A percentile compares a stretch with the other conserved stretches of the same genome.
Conservation (phyloP, 495 filamentous ascomycete genomes). For the Jackrogersella multiformis region DNA sequence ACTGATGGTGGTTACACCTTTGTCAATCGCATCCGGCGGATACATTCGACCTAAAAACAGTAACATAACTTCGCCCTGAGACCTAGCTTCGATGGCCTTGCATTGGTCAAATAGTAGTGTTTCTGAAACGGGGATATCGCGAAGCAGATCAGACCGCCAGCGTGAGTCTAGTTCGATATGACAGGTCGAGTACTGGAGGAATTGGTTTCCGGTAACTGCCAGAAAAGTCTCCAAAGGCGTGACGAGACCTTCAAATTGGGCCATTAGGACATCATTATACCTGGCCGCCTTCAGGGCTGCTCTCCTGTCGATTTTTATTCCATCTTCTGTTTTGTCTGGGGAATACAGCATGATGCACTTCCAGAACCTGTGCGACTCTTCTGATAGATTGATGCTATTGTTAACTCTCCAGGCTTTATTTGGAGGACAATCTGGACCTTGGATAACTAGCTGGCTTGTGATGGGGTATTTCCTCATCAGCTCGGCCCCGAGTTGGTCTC, state of each 20-base stretch:
- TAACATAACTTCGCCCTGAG: not conserved
- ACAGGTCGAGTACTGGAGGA: not conserved
- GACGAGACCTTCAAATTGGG: not conserved
- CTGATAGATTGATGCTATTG: not conserved
- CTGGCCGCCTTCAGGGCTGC: not conserved
- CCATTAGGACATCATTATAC: not conserved
- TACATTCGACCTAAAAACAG: not conserved
- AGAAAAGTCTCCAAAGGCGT: not conserved
- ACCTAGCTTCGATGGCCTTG: not conserved
- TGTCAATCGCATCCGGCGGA: not conserved
- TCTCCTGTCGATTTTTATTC: not conserved
- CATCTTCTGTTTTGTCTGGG: not conserved
- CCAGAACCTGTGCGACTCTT: not conserved
- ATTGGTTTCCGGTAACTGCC: not conserved
- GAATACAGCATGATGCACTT: not conserved
- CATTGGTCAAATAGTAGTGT: not conserved
- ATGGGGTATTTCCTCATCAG: not conserved
- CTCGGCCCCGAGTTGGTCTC: not conserved
- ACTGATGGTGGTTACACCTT: not conserved
- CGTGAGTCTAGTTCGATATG: not conserved
- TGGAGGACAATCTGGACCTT: not conserved
- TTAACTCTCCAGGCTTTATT: not conserved
- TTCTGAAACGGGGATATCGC: not conserved
- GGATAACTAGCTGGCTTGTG: not conserved
- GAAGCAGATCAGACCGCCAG: not conserved